These are phyloP conservation scores for Yarrowia galli DNA, from an alignment of 1,139 yeast species.

Conservation along the genomic window DNA sequence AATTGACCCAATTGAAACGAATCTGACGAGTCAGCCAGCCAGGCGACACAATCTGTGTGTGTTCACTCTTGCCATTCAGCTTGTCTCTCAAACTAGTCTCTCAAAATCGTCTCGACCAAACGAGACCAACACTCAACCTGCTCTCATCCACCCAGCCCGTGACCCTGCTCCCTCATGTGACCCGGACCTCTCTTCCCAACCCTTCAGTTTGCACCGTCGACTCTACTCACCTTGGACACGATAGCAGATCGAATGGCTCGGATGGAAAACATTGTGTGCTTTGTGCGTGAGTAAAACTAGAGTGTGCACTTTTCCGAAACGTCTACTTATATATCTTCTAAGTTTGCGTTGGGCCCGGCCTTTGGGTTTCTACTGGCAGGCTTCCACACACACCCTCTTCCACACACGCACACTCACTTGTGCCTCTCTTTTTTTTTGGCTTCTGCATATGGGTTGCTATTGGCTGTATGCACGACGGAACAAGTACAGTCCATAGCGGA, in stretches of 20 bases:
- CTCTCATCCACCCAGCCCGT: not conserved
- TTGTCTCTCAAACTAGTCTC: no score
- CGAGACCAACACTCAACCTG: not conserved
- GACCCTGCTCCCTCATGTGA: slow-evolving; percentile 1
- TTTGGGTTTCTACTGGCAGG: slow-evolving; percentile 5
- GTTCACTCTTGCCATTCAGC: no score
- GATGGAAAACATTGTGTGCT: slow-evolving; percentile 36
- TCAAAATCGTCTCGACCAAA: not conserved
- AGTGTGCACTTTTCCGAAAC: not conserved
- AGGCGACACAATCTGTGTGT: no score
- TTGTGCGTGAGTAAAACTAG: slow-evolving; percentile 13
- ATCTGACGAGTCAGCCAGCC: no score
- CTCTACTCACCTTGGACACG: slow-evolving; percentile 36
- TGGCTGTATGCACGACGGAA: slow-evolving; percentile 27
- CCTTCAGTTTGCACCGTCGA: not conserved
- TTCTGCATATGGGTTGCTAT: slow-evolving; percentile 33
- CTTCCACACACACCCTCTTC: no score
- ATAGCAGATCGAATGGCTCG: slow-evolving; percentile 32
- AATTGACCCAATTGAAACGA: no score
- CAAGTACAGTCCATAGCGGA: not conserved
- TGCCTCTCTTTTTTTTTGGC: slow-evolving; percentile 18
- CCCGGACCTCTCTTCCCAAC: slow-evolving; percentile 13
- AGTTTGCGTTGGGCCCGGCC: slow-evolving; percentile 32
- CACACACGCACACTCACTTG: not conserved
- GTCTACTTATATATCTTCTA: slow-evolving; percentile 38